Percentiles rank a stretch among this genome's conserved stretches.
Evolutionary conservation across 169 alveolate genomes (phyloP).

Genomic region (Amoebophrya sp.): DNA sequence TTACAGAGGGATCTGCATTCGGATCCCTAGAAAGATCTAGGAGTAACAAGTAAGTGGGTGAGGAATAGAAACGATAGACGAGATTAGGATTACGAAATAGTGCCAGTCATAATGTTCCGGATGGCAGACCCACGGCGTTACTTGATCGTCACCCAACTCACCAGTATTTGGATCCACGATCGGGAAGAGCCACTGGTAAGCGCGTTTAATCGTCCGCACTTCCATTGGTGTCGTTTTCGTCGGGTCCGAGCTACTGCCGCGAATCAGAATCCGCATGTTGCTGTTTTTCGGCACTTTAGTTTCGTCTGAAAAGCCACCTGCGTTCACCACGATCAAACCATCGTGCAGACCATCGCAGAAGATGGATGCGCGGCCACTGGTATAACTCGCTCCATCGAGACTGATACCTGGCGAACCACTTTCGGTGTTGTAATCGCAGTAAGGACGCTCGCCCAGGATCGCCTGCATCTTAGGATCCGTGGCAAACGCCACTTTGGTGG

Average conservation of each 20-base stretch:
- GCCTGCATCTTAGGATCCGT: not conserved
- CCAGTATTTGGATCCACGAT: not conserved
- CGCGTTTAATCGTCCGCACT: constrained; percentile 8
- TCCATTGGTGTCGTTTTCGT: constrained; percentile 16
- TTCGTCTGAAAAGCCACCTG: not conserved
- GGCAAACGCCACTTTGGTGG: not conserved
- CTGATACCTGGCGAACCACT: not conserved
- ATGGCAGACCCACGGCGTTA: not conserved
- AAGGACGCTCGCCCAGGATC: not conserved
- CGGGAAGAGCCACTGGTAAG: constrained; percentile 22
- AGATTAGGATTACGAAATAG: no score
- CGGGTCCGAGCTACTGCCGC: not conserved
- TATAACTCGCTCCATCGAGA: not conserved
- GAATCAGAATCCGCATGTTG: constrained; percentile 21
- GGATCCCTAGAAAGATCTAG: no score
- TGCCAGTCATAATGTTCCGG: no score
- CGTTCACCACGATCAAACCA: not conserved
- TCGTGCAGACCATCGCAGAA: constrained; percentile 16
- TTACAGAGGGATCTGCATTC: no score
- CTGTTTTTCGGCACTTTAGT: not conserved
- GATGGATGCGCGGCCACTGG: not conserved
- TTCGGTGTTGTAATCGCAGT: not conserved
- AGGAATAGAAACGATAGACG: no score
- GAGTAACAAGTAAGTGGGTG: no score
- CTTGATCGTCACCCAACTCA: not conserved